Evolutionary conservation across 116 monocot species (phyloP).

Genomic region (Trichopus zeylanicus): DNA sequence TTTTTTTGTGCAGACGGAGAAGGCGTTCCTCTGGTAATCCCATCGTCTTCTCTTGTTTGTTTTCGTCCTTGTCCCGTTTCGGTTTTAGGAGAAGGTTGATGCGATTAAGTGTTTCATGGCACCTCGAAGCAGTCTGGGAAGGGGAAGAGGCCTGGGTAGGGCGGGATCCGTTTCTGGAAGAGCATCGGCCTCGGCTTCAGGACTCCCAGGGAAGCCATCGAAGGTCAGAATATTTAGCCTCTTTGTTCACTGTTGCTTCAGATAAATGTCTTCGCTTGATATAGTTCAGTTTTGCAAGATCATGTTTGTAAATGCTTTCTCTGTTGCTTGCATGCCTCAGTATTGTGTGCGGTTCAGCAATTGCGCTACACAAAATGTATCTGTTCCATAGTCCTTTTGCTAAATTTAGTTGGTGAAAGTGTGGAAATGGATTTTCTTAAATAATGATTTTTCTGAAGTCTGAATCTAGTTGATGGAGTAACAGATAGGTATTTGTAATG

Average conservation of each 20-base stretch:
- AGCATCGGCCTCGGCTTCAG: slow-evolving; percentile 21
- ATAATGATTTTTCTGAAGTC: no score
- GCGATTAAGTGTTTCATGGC: background rate
- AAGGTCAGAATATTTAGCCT: slow-evolving; percentile 13
- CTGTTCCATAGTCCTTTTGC: background rate
- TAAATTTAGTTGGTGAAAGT: no score
- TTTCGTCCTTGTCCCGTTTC: background rate
- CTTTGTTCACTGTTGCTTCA: background rate
- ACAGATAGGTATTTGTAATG: no score
- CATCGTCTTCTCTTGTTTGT: background rate
- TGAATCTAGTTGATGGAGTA: background rate
- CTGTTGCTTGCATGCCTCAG: no score
- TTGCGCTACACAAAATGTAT: no score
- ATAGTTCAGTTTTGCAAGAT: background rate
- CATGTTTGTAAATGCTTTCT: no score
- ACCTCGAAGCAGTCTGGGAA: slow-evolving; percentile 24
- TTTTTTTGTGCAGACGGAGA: slow-evolving; percentile 18
- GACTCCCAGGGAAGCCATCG: slow-evolving; percentile 22
- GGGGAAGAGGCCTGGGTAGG: slow-evolving; percentile 27
- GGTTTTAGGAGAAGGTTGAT: background rate
- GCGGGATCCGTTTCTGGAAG: slow-evolving; percentile 23
- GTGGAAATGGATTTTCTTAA: no score
- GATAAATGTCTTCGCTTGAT: background rate
- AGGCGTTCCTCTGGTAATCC: slow-evolving; percentile 23
- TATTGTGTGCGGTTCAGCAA: no score